Base-by-base conservation (phyloP, 306 rosid genomes). In the Ochetophila trinervis region DNA sequence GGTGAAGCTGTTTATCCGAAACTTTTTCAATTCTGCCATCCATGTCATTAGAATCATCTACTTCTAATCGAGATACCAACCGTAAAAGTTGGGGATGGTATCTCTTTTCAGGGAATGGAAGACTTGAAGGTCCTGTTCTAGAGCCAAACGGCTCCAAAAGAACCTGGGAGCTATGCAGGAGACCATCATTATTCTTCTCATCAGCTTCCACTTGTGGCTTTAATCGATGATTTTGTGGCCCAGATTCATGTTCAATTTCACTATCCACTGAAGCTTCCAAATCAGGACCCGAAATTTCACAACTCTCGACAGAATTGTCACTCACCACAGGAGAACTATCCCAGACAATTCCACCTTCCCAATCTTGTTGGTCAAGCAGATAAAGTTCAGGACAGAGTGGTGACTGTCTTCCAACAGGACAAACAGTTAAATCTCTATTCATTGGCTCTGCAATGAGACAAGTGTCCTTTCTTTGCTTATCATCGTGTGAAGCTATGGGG, bases 261-360 rank as follows among this genome's bases (percentile, higher is more conserved):
- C 79, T 79, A 40, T 67, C 68, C 55, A 75, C 77, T 48, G 80
- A 81, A 62, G 69, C 82, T 42, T 86, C 91, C 75, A 83, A 55
- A n/a, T 76, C 85, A 67, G 78, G 71, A 67, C 86, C 85, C 27
- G 87, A 85, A 83, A 82, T 67, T 68, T 91, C 88, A 82, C 63
- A 75, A 75, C 90, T 85, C 50, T 77, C 87, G 20, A 60, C 72
- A 70, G 74, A 71, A 56, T 65, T 74, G 51, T 76, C 76, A 80
- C 83, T 82, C 17, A 61, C 66, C 32, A 75, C 70, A 53, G 94
- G 94, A 70, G 98, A 89, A 74, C 86, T 80, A 44, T 85, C 98
- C 98, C 98, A 93, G 61, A 78, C 57, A 76, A 93, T 93, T 59
- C 75, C 80, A 62, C 83, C 88, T 78, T 93, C 98, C 98, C 98